phyloP scores from a whole-genome alignment of 2,329 filamentous ascomycete genomes.

The Lasiodiplodia sp. region DNA sequence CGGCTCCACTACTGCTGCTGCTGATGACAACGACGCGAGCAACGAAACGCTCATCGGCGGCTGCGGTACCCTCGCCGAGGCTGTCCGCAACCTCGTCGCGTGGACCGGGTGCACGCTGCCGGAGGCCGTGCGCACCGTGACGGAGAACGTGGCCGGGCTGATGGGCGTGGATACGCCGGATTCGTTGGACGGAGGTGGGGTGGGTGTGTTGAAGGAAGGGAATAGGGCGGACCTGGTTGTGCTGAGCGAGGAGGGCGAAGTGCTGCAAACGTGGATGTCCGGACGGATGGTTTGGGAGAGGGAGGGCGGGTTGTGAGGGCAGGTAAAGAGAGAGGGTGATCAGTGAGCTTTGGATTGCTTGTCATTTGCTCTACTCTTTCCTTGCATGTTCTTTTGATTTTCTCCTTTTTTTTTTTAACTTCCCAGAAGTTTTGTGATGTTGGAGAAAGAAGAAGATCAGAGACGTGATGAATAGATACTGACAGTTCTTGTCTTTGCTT shows the following conservation, averaged over 20 bases:
- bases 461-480: too few relatives aligned
- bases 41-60: constrained; percentile 59
- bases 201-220: constrained; percentile 52
- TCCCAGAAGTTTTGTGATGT: too few relatives aligned
- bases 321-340: not conserved
- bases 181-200: constrained; percentile 52
- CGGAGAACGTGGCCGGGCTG: constrained; percentile 59
- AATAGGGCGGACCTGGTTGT: constrained; percentile 59
- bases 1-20: constrained; percentile 39
- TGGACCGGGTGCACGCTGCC: constrained; percentile 58
- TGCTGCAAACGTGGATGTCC: constrained; percentile 61
- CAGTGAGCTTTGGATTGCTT: too few relatives aligned
- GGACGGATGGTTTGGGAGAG: constrained; percentile 57
- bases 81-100: constrained; percentile 57
- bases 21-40: not conserved
- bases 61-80: constrained; percentile 59
- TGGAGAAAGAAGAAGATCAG: too few relatives aligned
- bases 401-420: too few relatives aligned
- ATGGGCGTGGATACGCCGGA: constrained; percentile 57
- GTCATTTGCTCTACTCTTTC: too few relatives aligned
- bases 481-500: too few relatives aligned
- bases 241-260: constrained; percentile 54
- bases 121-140: constrained; percentile 58
- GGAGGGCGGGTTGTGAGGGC: constrained; percentile 34
- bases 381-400: too few relatives aligned